Evolutionary conservation across 805 yeast genomes (phyloP), one percentile per base, ranked within the genome.

Genomic region (Metschnikowia anglica): DNA sequence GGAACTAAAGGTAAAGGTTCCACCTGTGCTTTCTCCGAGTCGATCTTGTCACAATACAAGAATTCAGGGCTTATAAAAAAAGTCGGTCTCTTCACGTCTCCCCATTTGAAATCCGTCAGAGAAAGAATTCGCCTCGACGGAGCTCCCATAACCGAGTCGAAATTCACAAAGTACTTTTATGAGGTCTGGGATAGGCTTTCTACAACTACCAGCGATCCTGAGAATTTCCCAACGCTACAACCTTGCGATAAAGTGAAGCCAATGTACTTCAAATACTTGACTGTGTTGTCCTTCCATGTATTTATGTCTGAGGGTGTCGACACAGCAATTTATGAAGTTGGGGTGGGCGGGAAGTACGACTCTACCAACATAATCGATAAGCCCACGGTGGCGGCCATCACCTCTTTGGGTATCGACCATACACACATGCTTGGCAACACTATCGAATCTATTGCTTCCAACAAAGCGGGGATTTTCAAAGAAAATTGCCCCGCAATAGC

Each of bases 1-100:
- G 99, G 99, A 16, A 93, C 99, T 1, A 93, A 93, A 62, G 99
- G 99, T 11, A 93, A 93, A 66, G 99, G 99, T 1, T 89, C 97
- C 0, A 91, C 98, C 0, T 91, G 97, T 64, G 97, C 99, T 0
- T 93, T 93, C 59, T 79, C 89, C 2, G 86, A 87, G 55, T 80
- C 93, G 2, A 88, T 95, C 29, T 63, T 95, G 47, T 58, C 65
- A 6, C 88, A 88, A 58, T 88, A 88, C 55, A 67, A 64, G 20
- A 47, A 50, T 30, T 19, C 41, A 3, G 55, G 53, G 26, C 53
- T 60, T 23, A 66, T 83, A 42, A 61, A 64, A 15, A 88, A 87
- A 61, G 76, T 90, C 39, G 99, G 99, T 0, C 73, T 93, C n/a
- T 93, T 87, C 60, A 90, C 98, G 1, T 88, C 97, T 1, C 99